These are phyloP conservation scores for Arabidopsis lyrata DNA, from an alignment of 441 rosid species.

Conservation along the genomic window DNA sequence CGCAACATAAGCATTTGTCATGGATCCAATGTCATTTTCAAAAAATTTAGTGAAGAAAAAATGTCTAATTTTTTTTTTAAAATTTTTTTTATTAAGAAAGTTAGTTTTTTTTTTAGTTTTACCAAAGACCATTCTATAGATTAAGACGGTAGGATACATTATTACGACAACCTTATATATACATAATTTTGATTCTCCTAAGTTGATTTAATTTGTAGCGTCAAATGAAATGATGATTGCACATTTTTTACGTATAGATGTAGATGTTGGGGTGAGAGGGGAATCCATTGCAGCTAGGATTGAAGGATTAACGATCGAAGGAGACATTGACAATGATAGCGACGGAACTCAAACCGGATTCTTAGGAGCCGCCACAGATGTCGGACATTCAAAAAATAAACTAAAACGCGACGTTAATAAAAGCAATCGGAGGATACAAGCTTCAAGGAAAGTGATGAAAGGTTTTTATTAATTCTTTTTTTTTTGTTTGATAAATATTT, in stretches of 20 bases:
- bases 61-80: too few relatives aligned
- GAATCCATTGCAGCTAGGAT: constrained; percentile 63
- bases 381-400: constrained; percentile 39
- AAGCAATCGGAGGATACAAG: constrained; percentile 38
- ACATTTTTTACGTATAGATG: constrained; percentile 41
- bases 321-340: constrained; percentile 66
- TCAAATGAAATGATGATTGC: constrained; percentile 14
- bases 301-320: constrained; percentile 78
- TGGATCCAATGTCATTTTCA: too few relatives aligned
- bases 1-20: too few relatives aligned
- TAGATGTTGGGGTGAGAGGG: constrained; percentile 51
- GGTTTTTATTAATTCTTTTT: constrained; percentile 18
- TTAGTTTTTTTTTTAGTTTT: too few relatives aligned
- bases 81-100: too few relatives aligned
- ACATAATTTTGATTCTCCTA: too few relatives aligned
- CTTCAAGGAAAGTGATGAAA: constrained; percentile 49
- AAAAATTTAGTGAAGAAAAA: too few relatives aligned
- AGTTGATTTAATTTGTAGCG: neutral
- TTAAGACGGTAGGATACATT: too few relatives aligned
- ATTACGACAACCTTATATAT: neutral
- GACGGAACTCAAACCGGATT: constrained; percentile 80
- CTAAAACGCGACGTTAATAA: constrained; percentile 18
- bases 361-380: constrained; percentile 58
- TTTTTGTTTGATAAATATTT: neutral
- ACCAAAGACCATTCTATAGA: too few relatives aligned